phyloP scores from a whole-genome alignment of 2,329 filamentous ascomycete species.

The Botryotinia calthae region DNA sequence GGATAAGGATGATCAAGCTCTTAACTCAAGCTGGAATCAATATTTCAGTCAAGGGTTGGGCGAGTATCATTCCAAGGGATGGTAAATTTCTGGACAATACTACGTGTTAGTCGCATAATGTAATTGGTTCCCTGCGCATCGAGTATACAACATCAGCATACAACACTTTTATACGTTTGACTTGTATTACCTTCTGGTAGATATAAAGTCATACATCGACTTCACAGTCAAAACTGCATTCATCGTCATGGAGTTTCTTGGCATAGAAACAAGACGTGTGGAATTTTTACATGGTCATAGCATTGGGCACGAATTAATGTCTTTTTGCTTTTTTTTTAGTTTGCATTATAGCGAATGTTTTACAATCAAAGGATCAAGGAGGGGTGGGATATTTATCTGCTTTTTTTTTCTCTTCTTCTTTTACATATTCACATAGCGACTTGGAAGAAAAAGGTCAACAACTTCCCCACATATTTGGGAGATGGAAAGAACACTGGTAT shows the following conservation, averaged over 20 bases:
- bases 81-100: slow-evolving; percentile 51
- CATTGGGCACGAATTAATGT: slow-evolving; percentile 30
- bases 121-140: slow-evolving; percentile 31
- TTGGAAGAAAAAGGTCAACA: neutral
- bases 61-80: slow-evolving; percentile 83
- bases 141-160: slow-evolving; percentile 18
- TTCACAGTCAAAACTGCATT: slow-evolving; percentile 37
- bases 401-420: slow-evolving; percentile 1
- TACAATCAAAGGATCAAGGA: slow-evolving; percentile 6
- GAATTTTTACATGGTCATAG: slow-evolving; percentile 22
- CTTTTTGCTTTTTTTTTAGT: slow-evolving; percentile 31
- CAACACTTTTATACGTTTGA: slow-evolving; percentile 33
- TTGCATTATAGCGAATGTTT: slow-evolving; percentile 24
- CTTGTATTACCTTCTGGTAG: slow-evolving; percentile 29
- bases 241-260: slow-evolving; percentile 34
- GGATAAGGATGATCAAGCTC: slow-evolving; percentile 53
- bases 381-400: slow-evolving; percentile 14
- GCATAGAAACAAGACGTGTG: slow-evolving; percentile 32
- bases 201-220: slow-evolving; percentile 33
- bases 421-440: slow-evolving; percentile 19
- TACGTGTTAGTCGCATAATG: slow-evolving; percentile 32
- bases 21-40: slow-evolving; percentile 76
- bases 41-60: slow-evolving; percentile 78
- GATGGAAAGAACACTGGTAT: slow-evolving; percentile 9
- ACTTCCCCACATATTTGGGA: slow-evolving; percentile 12